Evolutionary conservation across 768 basidiomycete species (phyloP).

Genomic region (Gloeophyllum trabeum): DNA sequence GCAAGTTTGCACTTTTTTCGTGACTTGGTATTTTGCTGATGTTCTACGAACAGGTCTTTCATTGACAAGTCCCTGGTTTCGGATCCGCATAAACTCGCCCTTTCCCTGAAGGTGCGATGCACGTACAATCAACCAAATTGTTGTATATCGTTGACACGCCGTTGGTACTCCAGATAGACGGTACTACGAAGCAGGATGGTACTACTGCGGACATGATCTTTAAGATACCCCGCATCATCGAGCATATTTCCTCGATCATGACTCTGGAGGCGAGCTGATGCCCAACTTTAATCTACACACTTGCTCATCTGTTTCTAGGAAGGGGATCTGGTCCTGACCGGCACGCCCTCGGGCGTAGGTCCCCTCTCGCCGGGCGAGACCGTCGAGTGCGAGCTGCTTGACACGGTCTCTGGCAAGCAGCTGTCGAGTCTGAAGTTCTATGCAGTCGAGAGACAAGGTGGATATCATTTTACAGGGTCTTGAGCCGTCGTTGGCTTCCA

Average conservation of each 20-base stretch:
- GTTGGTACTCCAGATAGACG: constrained; percentile 57
- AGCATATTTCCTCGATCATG: constrained; percentile 94
- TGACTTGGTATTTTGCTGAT: too few relatives aligned
- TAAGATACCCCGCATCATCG: constrained; percentile 76
- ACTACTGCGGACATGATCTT: constrained; percentile 88
- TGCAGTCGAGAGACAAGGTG: constrained; percentile 55
- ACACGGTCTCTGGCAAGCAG: constrained; percentile 35
- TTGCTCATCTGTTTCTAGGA: constrained; percentile 35
- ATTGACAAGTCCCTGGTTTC: constrained; percentile 60
- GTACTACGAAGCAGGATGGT: constrained; percentile 72
- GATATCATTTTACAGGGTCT: constrained; percentile 58
- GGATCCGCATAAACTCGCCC: constrained; percentile 66
- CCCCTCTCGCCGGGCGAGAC: constrained; percentile 65
- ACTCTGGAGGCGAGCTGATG: constrained; percentile 63
- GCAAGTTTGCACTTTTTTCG: constrained; percentile 26
- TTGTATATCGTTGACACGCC: background rate
- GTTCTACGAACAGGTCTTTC: constrained; percentile 41
- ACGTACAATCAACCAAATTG: too few relatives aligned
- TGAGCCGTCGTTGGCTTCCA: too few relatives aligned
- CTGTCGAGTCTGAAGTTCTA: constrained; percentile 56
- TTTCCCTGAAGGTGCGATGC: constrained; percentile 57
- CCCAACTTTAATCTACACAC: background rate
- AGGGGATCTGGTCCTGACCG: constrained; percentile 85
- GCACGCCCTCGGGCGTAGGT: constrained; percentile 89
- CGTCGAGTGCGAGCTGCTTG: constrained; percentile 62